Conservation (phyloP, 2,329 filamentous ascomycete genomes). For the Penicillium sp. region DNA sequence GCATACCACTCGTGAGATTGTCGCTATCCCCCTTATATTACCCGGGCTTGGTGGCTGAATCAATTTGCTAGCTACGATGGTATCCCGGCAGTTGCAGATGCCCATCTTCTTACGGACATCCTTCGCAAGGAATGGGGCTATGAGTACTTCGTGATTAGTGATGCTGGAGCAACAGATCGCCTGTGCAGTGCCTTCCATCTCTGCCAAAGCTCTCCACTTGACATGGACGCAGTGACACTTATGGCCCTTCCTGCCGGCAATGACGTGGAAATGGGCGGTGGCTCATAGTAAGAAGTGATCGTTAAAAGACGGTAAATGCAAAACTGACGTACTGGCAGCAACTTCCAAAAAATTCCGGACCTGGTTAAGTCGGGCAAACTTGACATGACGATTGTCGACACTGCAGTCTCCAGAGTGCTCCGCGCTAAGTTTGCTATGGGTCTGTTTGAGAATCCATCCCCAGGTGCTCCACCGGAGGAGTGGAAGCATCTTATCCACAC, state of each 20-base stretch:
- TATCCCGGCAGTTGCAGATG: conserved; percentile 66
- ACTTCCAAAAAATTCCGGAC: conserved; percentile 66
- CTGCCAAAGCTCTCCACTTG: conserved; percentile 61
- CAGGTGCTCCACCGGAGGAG: background rate
- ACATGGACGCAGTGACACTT: conserved; percentile 65
- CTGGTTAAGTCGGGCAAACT: conserved; percentile 64
- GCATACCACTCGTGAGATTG: conserved; percentile 62
- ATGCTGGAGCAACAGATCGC: conserved; percentile 71
- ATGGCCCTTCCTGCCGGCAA: conserved; percentile 67
- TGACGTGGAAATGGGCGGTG: conserved; percentile 75
- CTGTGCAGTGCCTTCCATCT: conserved; percentile 66
- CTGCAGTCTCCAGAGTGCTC: conserved; percentile 62
- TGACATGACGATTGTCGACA: conserved; percentile 60
- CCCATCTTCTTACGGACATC: conserved; percentile 68
- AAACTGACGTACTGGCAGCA: conserved; percentile 37
- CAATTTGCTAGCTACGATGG: conserved; percentile 61
- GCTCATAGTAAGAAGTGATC: conserved; percentile 54
- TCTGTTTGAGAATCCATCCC: background rate
- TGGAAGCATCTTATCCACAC: background rate
- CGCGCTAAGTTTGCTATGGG: background rate
- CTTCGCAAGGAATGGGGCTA: conserved; percentile 73
- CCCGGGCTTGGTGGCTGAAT: background rate
- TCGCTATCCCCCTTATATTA: background rate
- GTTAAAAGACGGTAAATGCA: conserved; percentile 1
- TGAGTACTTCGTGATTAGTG: conserved; percentile 65